Conservation (phyloP, 345 rosid genomes). For the Geranium rotundifolium region DNA sequence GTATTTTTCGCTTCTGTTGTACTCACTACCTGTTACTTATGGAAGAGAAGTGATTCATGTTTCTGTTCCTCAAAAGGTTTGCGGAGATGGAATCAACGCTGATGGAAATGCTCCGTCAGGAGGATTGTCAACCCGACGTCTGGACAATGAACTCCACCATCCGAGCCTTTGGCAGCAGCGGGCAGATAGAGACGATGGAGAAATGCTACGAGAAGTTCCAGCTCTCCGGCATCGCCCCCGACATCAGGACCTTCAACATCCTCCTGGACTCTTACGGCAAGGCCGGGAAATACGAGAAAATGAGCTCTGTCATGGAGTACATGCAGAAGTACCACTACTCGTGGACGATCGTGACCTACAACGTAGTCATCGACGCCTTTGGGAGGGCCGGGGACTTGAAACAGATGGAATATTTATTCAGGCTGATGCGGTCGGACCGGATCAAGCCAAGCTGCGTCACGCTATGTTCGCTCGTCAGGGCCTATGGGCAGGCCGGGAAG, state of each 20-base stretch:
- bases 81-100: constrained; percentile 79
- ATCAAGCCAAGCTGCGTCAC: constrained; percentile 82
- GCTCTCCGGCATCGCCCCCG: constrained; percentile 79
- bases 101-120: constrained; percentile 59
- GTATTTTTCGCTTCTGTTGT: background rate
- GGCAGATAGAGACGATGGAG: constrained; percentile 84
- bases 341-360: constrained; percentile 91
- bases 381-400: constrained; percentile 77
- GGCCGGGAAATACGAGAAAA: constrained; percentile 60
- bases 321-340: constrained; percentile 90
- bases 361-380: constrained; percentile 78
- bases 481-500: constrained; percentile 60
- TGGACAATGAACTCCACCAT: constrained; percentile 92
- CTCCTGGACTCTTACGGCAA: constrained; percentile 83
- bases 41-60: constrained; percentile 13
- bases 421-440: constrained; percentile 77
- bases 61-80: constrained; percentile 45
- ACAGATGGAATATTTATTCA: constrained; percentile 81
- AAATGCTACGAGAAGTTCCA: constrained; percentile 88
- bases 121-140: constrained; percentile 68
- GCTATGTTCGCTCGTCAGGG: constrained; percentile 74
- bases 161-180: constrained; percentile 75
- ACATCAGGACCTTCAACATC: constrained; percentile 75
- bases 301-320: constrained; percentile 88
- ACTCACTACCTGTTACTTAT: too few relatives aligned